Percentiles rank a stretch among this genome's conserved stretches.
Conservation (phyloP, 331 rosid species). For the Cydonia oblonga region DNA sequence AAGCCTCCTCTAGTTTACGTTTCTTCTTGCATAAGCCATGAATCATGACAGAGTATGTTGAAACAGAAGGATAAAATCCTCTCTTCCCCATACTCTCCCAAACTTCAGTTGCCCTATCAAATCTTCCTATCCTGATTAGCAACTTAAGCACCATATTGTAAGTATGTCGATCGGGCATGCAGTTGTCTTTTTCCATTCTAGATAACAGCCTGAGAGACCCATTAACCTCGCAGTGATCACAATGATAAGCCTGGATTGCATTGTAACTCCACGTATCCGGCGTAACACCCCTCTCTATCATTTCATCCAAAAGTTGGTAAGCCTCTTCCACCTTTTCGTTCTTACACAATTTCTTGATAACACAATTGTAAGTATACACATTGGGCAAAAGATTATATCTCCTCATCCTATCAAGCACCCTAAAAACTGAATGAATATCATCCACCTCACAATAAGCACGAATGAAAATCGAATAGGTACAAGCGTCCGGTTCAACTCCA, state of each 20-base stretch:
- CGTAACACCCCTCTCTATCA: slow-evolving; percentile 46
- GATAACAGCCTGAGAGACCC: slow-evolving; percentile 52
- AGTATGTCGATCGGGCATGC: slow-evolving; percentile 54
- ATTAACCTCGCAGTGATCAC: slow-evolving; percentile 67
- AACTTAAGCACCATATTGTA: slow-evolving; percentile 76
- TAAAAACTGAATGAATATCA: slow-evolving; percentile 54
- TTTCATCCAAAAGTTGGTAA: slow-evolving; percentile 73
- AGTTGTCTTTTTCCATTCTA: slow-evolving; percentile 58
- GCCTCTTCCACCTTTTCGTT: slow-evolving; percentile 70
- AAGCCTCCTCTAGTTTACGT: slow-evolving; percentile 72
- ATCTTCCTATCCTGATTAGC: slow-evolving; percentile 68
- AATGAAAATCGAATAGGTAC: slow-evolving; percentile 61
- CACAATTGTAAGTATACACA: slow-evolving; percentile 60
- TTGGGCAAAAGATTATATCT: slow-evolving; percentile 47
- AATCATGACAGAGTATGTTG: slow-evolving; percentile 75
- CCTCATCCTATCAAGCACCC: slow-evolving; percentile 63
- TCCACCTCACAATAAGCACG: slow-evolving; percentile 49
- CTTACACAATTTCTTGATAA: slow-evolving; percentile 74
- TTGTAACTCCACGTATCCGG: slow-evolving; percentile 85
- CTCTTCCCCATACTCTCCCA: slow-evolving; percentile 56
- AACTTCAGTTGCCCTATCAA: slow-evolving; percentile 57
- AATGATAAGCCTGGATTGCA: slow-evolving; percentile 72
- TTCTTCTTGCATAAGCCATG: slow-evolving; percentile 71
- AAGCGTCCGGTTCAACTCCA: slow-evolving; percentile 55
- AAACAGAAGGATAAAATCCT: slow-evolving; percentile 67